These are phyloP conservation scores for Entomortierella lignicola DNA, from an alignment of 192 early-diverging fungal species.

Conservation along the genomic window DNA sequence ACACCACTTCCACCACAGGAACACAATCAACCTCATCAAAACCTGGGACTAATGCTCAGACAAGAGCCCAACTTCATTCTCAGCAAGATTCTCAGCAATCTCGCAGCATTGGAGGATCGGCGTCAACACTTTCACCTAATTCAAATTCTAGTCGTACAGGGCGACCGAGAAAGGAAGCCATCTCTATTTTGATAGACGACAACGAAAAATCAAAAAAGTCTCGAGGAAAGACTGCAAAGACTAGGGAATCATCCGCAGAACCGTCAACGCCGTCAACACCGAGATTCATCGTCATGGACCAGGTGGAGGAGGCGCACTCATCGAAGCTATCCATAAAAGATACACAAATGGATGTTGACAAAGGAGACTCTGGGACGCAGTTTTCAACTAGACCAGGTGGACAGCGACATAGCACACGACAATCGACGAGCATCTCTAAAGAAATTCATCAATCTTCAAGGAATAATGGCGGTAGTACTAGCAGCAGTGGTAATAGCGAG, in stretches of 20 bases:
- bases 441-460: background rate
- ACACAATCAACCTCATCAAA: conserved; percentile 8
- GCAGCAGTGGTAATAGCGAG: conserved; percentile 16
- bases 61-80: background rate
- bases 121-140: background rate
- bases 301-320: conserved; percentile 9
- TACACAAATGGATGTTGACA: conserved; percentile 16
- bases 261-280: conserved; percentile 9
- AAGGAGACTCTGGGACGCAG: background rate
- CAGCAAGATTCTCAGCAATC: conserved; percentile 2
- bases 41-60: conserved; percentile 14
- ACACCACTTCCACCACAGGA: conserved; percentile 6
- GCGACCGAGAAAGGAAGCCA: conserved; percentile 24
- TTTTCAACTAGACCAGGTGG: background rate
- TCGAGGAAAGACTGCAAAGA: conserved; percentile 24
- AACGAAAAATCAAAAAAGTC: conserved; percentile 4
- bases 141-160: conserved; percentile 5
- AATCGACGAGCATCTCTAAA: background rate
- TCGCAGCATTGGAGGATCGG: background rate
- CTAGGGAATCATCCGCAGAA: conserved; percentile 8
- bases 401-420: conserved; percentile 4
- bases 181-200: background rate
- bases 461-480: conserved; percentile 7
- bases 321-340: background rate
- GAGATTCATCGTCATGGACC: conserved; percentile 1